Evolutionary conservation across 257 asterid genomes (phyloP), one percentile per base, ranked within the genome.

Genomic region (Solanum virginianum): DNA sequence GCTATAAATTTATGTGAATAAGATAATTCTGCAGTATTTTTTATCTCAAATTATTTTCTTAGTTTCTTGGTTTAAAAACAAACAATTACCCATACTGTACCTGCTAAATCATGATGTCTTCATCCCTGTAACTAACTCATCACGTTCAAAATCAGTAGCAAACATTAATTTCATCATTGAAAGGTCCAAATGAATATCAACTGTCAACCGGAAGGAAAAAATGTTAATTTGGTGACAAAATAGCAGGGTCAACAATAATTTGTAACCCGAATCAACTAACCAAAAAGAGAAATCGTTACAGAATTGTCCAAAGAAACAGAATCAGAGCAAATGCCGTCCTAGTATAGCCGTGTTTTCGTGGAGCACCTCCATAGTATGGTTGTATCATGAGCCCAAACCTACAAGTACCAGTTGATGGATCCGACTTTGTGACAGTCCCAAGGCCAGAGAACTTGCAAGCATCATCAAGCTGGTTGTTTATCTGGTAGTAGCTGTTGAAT

Each of bases 401-500:
- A 17, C 83, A 79, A 29, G 83, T 79, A 53, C 83, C 83, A 10
- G 65, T 79, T 79, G 83, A 79, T 26, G 83, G 83, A 53, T 79
- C 83, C 29, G 83, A 79, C 49, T 79, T 79, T 26, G 83, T 79
- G 83, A 79, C 83, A 26, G 83, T 79, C 41, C 63, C 83, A 6
- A 79, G 83, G 47, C 83, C 83, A 29, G 60, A 57, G 83, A 79
- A 79, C 65, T 53, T 79, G 83, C 83, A 79, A 79, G 83, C 83
- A 79, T 79, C 83, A 32, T 79, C 83, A 79, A 79, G 83, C 65
- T 79, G 83, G 54, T 79, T 79, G 83, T 79, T 79, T 79, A 79
- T 79, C 83, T 79, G 83, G 65, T 79, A 79, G 65, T 79, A 79
- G 65, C 83, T 79, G 83, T 79, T 79, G 83, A 79, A 79, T 29